A percentile compares a stretch with the other conserved stretches of the same genome.
phyloP scores from a whole-genome alignment of 2,329 filamentous ascomycete species.

The Hirsutella rhossiliensis region DNA sequence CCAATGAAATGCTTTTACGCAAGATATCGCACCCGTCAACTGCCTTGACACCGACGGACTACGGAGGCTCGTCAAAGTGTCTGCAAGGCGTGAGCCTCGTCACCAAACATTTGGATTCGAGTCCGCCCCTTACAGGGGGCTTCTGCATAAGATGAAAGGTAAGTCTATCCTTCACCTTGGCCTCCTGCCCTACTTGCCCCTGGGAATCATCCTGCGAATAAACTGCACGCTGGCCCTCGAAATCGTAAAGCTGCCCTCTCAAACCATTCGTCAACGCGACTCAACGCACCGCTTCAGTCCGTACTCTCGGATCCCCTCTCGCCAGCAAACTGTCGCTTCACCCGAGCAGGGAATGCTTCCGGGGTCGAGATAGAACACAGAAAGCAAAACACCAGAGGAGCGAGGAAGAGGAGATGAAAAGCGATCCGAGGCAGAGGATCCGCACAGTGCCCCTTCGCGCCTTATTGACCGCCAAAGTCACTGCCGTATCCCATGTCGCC shows the following conservation, averaged over 20 bases:
- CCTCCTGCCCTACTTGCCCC: neutral
- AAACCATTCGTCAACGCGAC: neutral
- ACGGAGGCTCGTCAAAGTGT: neutral
- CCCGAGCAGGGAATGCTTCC: no score
- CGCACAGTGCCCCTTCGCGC: neutral
- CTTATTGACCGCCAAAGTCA: slow-evolving; percentile 35
- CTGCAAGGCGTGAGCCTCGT: neutral
- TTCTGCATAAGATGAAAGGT: neutral
- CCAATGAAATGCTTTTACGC: no score
- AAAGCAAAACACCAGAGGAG: neutral
- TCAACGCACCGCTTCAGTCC: neutral
- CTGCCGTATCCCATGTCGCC: slow-evolving; percentile 39
- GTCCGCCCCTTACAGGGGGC: neutral
- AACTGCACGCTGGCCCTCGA: neutral
- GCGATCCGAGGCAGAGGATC: neutral
- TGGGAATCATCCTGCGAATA: neutral
- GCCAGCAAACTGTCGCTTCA: no score
- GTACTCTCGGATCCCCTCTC: no score
- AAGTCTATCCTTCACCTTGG: neutral
- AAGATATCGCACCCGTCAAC: no score
- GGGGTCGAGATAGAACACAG: no score
- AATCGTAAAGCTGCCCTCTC: neutral
- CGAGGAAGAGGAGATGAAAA: neutral
- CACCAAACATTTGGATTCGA: neutral
- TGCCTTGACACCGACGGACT: no score